Conservation (phyloP, 208 protist species). For the Spongospora subterranea region DNA sequence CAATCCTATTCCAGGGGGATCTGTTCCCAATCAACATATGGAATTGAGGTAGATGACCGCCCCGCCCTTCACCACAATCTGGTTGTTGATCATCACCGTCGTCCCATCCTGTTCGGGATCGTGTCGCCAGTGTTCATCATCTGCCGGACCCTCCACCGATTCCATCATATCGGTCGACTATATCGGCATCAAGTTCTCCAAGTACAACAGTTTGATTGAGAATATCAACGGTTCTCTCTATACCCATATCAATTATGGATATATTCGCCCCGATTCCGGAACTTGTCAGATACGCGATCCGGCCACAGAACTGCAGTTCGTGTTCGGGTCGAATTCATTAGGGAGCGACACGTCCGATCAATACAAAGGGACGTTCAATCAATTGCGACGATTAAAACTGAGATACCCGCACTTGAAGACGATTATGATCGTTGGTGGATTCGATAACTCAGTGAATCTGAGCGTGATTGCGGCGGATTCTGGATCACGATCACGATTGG, state of each 20-base stretch:
- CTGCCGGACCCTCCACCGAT: neutral
- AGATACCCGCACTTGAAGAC: conserved; percentile 22
- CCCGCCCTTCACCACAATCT: no score
- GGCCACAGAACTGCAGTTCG: neutral
- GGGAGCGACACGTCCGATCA: neutral
- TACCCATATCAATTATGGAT: neutral
- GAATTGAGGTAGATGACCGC: no score
- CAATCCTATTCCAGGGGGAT: no score
- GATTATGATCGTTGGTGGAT: neutral
- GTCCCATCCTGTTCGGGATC: no score
- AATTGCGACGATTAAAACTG: conserved; percentile 8
- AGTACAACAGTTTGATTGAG: neutral
- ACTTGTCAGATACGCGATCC: neutral
- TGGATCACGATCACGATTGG: neutral
- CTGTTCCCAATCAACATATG: no score
- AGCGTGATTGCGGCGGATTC: neutral
- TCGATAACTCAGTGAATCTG: neutral
- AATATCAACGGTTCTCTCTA: neutral
- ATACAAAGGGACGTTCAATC: neutral
- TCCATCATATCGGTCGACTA: neutral
- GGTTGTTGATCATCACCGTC: no score
- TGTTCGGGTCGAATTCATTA: neutral
- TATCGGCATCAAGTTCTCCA: neutral
- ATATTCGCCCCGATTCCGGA: neutral
- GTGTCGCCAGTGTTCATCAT: neutral